Evolutionary conservation across 164 flowering plant genomes (phyloP), one percentile per base, ranked within the genome.

Genomic region (Vitis rotundifolia): DNA sequence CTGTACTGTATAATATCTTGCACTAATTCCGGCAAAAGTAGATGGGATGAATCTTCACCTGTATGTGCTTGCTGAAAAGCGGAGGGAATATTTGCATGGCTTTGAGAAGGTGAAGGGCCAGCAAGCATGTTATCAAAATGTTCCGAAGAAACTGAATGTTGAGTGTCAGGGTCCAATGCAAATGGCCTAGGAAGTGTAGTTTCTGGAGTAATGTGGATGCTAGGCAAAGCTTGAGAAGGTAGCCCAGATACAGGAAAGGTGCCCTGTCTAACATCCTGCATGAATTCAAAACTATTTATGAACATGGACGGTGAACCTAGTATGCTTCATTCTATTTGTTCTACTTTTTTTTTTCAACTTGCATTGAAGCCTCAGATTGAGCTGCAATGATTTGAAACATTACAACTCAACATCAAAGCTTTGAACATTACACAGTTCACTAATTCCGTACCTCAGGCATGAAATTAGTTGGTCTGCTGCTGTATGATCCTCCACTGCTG

Each of bases 41-140:
- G 68, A 75, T 82, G 88, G 54, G 78, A 83, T 2, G 77, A 59
- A 62, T 73, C 82, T 70, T 76, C 80, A 53, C 84, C 87, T 19
- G 84, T 78, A 76, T 81, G 78, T 70, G 87, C 72, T 73, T 87
- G 88, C 71, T 76, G 88, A 68, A 77, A 83, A 70, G 85, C 84
- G 67, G 88, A 77, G 3, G 86, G 89, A 69, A 82, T 26, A 72
- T 85, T 79, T 29, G 81, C 6, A 70, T 85, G 79, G 71, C 80
- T 87, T 78, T 78, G 93, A 22, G 85, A 81, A 31, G 79, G 64
- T 64, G 73, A 75, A 14, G 82, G 85, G 61, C 80, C 83, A 61
- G 85, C 76, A 63, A 75, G 71, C 88, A 81, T 81, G 71, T 80
- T 84, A 29, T 84, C 73, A 73, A 79, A 81, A 63, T 81, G 87